Evolutionary conservation across 2,329 filamentous ascomycete species (phyloP).

Genomic region (Colletotrichum graminicola): DNA sequence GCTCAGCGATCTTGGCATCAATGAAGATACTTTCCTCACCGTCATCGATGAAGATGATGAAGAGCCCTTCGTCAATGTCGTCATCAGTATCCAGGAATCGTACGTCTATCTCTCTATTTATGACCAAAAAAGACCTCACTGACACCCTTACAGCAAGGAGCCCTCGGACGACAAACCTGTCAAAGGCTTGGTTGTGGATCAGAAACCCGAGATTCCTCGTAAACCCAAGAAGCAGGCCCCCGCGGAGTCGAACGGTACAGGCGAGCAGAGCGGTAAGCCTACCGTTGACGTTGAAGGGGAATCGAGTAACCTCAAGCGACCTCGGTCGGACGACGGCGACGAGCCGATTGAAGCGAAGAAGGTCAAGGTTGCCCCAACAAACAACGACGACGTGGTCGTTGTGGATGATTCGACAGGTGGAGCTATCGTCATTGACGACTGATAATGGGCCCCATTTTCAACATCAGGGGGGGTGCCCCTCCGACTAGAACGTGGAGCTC

Average conservation of each 20-base stretch:
- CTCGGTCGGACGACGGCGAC: slow-evolving; percentile 57
- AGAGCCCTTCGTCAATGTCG: slow-evolving; percentile 81
- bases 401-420: slow-evolving; percentile 58
- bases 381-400: slow-evolving; percentile 58
- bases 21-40: slow-evolving; percentile 80
- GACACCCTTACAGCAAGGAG: slow-evolving; percentile 54
- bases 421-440: slow-evolving; percentile 76
- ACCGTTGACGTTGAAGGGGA: slow-evolving; percentile 51
- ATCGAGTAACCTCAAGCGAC: slow-evolving; percentile 59
- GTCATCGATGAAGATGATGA: slow-evolving; percentile 86
- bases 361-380: slow-evolving; percentile 55
- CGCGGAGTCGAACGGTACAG: slow-evolving; percentile 55
- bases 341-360: slow-evolving; percentile 60
- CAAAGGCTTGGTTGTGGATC: slow-evolving; percentile 58
- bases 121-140: slow-evolving; percentile 43
- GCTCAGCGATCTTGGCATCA: slow-evolving; percentile 82
- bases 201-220: slow-evolving; percentile 63
- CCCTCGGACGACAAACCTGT: slow-evolving; percentile 66
- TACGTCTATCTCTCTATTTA: slow-evolving; percentile 53
- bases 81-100: slow-evolving; percentile 76
- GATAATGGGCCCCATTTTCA: slow-evolving; percentile 44
- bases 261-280: slow-evolving; percentile 57
- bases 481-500: neutral
- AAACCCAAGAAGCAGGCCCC: slow-evolving; percentile 61
- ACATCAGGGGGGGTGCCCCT: slow-evolving; percentile 20